Percentiles rank a stretch among this genome's conserved stretches.
phyloP scores from a whole-genome alignment of 495 filamentous ascomycete species.

The Neurospora sp. region DNA sequence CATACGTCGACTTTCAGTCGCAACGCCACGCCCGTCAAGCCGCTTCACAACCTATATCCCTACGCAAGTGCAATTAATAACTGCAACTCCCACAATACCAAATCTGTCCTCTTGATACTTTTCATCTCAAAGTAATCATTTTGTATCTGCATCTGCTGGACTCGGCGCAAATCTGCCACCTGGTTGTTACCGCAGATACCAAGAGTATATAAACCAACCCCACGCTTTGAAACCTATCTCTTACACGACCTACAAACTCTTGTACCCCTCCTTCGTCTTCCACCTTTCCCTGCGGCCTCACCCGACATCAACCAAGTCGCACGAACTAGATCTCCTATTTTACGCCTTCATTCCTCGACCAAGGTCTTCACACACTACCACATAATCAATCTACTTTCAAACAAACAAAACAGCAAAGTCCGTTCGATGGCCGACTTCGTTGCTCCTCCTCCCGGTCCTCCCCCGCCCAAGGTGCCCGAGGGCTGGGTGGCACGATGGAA shows the following conservation, averaged over 20 bases:
- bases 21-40: not conserved
- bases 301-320: not conserved
- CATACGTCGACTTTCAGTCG: not conserved
- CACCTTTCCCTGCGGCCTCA: not conserved
- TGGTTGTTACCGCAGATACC: not conserved
- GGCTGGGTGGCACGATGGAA: constrained; percentile 82
- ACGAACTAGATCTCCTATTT: constrained; percentile 1
- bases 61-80: not conserved
- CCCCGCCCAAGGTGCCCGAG: constrained; percentile 76
- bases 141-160: not conserved
- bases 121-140: not conserved
- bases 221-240: constrained; percentile 11
- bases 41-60: not conserved
- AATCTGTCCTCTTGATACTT: not conserved
- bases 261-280: not conserved
- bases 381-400: not conserved
- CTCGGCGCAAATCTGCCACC: not conserved
- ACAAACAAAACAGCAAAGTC: not conserved
- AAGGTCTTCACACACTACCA: not conserved
- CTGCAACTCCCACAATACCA: not conserved
- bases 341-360: not conserved
- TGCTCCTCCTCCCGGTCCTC: constrained; percentile 64
- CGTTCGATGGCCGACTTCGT: constrained; percentile 46
- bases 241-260: constrained; percentile 1
- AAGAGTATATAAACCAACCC: not conserved